Evolutionary conservation across 495 filamentous ascomycete species (phyloP), one percentile per base, ranked within the genome.

Genomic region (Podospora australis): DNA sequence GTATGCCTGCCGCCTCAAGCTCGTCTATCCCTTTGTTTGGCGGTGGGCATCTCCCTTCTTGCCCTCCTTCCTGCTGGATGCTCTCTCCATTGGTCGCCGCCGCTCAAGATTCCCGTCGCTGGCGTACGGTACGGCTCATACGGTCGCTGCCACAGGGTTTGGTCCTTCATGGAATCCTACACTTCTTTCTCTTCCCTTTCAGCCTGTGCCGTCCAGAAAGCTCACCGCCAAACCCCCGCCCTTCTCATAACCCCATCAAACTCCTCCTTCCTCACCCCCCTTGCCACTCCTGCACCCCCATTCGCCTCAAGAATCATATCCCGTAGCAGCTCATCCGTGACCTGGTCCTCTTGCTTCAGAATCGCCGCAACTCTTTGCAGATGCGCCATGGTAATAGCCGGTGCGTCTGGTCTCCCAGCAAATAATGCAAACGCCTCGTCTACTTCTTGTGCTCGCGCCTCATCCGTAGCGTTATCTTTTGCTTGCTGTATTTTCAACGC

Each of bases 261-360:
- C 62, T 94, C 87, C 39, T 82, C 83, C 57, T 81, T 66, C 38
- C 72, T 77, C 22, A 95, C 92, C 8, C 88, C 90, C 47, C 67
- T 75, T 23, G 74, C 75, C 7, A 90, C 73, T 10, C 84, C 84
- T 5, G 70, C 79, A 3, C 87, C 88, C 1, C 85, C 89, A 65
- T 90, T 95, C 52, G 88, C 92, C 72, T 96, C 92, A 30, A 85
- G 61, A 36, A 98, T 82, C 92, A 98, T 98, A 73, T 95, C 88
- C 66, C 74, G 77, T 55, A 98, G 67, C 62, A 95, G 56, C 17
- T 86, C 78, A 56, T 96, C 92, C 14, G 75, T 75, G 24, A 95
- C 82, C 46, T 95, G 81, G 52, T 86, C 77, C 56, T 95, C 88
- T 65, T 94, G 84, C 64, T 87, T 83, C 58, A 98, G 65, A 50